Conservation (phyloP, 495 filamentous ascomycete genomes). For the Saxophila tyrrhenica region DNA sequence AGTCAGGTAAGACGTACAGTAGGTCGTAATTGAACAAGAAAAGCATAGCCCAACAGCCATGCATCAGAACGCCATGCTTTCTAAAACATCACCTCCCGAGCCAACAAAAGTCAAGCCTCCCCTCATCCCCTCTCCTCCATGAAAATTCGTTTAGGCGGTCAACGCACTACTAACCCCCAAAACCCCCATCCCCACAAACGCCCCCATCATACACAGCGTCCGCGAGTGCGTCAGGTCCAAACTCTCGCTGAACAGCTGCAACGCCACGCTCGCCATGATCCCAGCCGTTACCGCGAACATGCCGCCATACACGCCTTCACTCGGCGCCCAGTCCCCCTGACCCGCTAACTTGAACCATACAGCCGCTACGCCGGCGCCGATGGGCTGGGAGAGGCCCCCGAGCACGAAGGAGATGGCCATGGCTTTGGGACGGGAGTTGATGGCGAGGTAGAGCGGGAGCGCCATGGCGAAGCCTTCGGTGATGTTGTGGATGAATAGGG, state of each 20-base stretch:
- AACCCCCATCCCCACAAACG: conserved; percentile 80
- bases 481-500: conserved; percentile 95
- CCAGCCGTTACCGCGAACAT: conserved; percentile 86
- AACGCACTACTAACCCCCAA: conserved; percentile 81
- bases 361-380: conserved; percentile 74
- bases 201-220: conserved; percentile 69
- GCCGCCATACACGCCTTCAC: conserved; percentile 65
- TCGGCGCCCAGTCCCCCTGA: conserved; percentile 28
- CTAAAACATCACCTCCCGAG: too few relatives aligned
- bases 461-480: conserved; percentile 93
- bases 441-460: conserved; percentile 78
- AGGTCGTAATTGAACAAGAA: too few relatives aligned
- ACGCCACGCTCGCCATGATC: conserved; percentile 84
- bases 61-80: too few relatives aligned
- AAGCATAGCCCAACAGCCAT: too few relatives aligned
- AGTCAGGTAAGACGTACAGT: too few relatives aligned
- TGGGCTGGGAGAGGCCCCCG: conserved; percentile 75
- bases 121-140: not conserved
- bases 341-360: conserved; percentile 59
- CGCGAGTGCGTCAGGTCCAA: conserved; percentile 69
- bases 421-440: conserved; percentile 61
- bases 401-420: conserved; percentile 76
- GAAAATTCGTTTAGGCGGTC: conserved; percentile 37
- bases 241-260: conserved; percentile 82
- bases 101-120: too few relatives aligned